Conservation (phyloP, 495 filamentous ascomycete genomes). For the Talaromyces liani region DNA sequence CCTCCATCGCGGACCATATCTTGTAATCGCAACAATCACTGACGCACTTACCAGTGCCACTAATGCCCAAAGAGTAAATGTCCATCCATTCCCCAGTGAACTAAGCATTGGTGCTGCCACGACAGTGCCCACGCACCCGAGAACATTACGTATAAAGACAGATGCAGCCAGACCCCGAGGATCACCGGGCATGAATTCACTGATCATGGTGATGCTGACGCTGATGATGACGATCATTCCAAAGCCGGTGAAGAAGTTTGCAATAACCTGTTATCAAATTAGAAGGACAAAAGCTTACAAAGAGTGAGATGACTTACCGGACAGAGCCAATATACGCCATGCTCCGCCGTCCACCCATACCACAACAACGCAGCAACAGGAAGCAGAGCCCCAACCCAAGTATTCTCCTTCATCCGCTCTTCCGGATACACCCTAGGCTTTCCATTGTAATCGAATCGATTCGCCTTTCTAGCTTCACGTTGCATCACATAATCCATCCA, state of each 20-base stretch:
- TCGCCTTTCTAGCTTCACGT: not conserved
- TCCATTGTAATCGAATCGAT: slow-evolving; percentile 6
- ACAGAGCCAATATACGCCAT: slow-evolving; percentile 9
- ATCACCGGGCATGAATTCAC: slow-evolving; percentile 70
- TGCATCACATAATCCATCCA: slow-evolving; percentile 12
- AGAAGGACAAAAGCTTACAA: slow-evolving; percentile 32
- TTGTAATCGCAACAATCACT: slow-evolving; percentile 60
- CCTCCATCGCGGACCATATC: slow-evolving; percentile 60
- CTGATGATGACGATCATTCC: slow-evolving; percentile 74
- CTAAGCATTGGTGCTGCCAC: slow-evolving; percentile 60
- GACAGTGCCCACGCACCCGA: slow-evolving; percentile 56
- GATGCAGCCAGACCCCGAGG: slow-evolving; percentile 48
- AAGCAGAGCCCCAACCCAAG: slow-evolving; percentile 1
- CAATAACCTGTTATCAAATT: slow-evolving; percentile 34
- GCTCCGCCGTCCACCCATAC: slow-evolving; percentile 11
- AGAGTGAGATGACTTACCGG: slow-evolving; percentile 1
- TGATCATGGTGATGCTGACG: slow-evolving; percentile 60
- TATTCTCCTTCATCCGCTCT: slow-evolving; percentile 12
- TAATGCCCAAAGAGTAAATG: slow-evolving; percentile 60
- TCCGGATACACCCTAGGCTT: slow-evolving; percentile 1
- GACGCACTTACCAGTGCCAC: slow-evolving; percentile 39
- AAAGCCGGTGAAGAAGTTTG: slow-evolving; percentile 71
- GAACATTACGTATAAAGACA: slow-evolving; percentile 62
- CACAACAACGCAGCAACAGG: slow-evolving; percentile 7
- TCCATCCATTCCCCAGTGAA: slow-evolving; percentile 63